Evolutionary conservation across 495 filamentous ascomycete species (phyloP), one percentile per base, ranked within the genome.

Genomic region (Rhizodiscina lignyota): DNA sequence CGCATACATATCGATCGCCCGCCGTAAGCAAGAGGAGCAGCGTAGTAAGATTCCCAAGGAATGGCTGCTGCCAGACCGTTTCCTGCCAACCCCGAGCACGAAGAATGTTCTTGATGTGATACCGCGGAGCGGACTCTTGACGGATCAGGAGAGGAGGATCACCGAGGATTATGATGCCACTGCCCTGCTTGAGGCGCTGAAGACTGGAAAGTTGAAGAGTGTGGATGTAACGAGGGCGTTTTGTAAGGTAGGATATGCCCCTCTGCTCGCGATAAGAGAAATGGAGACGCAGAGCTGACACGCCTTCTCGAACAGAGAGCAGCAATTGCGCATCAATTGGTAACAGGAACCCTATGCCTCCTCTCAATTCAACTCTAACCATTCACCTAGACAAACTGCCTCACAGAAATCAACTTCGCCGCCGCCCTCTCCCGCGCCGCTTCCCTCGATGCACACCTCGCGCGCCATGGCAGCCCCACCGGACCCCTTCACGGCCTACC

Each of bases 161-260:
- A 78, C 73, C 1, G 72, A 77, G 44, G 45, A 62, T 0, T 65
- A 62, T 47, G 57, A 68, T 44, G 64, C 73, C 1, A 61, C 60
- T 2, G 59, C 53, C 10, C 51, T 77, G 13, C 46, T 69, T 5
- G 38, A 52, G 4, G 60, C 52, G 11, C 72, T 79, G 16, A 51
- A 51, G 4, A 50, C 40, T 4, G 52, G 59, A n/a, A 49, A 50
- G 35, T 57, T 67, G 36, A 73, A 58, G 21, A 58, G 63, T 19
- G 49, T 68, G 18, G 67, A 73, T 35, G 71, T 76, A 16, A 58
- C 60, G 10, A 55, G 48, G 20, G 68, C 62, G n/a, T 77, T 77
- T 47, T 72, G 67, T 49, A 79, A 78, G 56, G 62, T 68, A 38
- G 11, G 36, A 18, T 27, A 13, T 13, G 24, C 13, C 24, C 8